These are phyloP conservation scores for Cystobasidium sp. DNA, from an alignment of 1,284 basidiomycete genomes.

Conservation along the genomic window DNA sequence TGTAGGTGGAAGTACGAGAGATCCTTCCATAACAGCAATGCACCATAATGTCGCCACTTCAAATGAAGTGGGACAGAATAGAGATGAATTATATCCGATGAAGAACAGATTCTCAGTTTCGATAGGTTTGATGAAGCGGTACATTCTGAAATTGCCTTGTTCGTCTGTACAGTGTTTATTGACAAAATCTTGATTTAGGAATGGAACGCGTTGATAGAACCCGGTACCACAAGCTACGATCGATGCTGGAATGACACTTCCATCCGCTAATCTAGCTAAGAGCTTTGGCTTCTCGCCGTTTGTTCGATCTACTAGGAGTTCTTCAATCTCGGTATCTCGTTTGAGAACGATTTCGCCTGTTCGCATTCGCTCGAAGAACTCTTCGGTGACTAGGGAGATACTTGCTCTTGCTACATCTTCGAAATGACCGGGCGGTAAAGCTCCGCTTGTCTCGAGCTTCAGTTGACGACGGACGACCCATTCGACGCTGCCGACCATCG, in stretches of 20 bases:
- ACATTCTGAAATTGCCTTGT: constrained; percentile 51
- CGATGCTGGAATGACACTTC: constrained; percentile 46
- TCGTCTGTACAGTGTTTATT: constrained; percentile 50
- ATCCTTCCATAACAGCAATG: constrained; percentile 49
- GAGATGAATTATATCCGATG: constrained; percentile 52
- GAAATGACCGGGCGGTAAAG: constrained; percentile 50
- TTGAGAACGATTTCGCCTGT: constrained; percentile 40
- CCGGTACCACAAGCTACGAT: constrained; percentile 52
- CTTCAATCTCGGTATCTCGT: constrained; percentile 43
- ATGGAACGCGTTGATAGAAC: constrained; percentile 50
- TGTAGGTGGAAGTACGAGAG: constrained; percentile 45
- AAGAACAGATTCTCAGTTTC: constrained; percentile 49
- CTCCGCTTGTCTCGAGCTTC: constrained; percentile 45
- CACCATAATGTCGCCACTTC: constrained; percentile 53
- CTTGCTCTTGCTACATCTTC: constrained; percentile 52
- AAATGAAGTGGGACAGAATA: constrained; percentile 52
- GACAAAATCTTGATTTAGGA: constrained; percentile 47
- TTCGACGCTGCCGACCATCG: constrained; percentile 49
- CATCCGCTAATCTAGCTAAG: constrained; percentile 46
- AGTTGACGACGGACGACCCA: constrained; percentile 49
- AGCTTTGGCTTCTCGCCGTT: neutral
- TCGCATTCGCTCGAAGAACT: constrained; percentile 51
- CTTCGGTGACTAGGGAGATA: constrained; percentile 52
- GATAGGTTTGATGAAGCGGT: constrained; percentile 50
- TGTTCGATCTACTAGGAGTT: constrained; percentile 8